Base-by-base conservation (phyloP, 441 rosid genomes). In the Adansonia madagascariensis region DNA sequence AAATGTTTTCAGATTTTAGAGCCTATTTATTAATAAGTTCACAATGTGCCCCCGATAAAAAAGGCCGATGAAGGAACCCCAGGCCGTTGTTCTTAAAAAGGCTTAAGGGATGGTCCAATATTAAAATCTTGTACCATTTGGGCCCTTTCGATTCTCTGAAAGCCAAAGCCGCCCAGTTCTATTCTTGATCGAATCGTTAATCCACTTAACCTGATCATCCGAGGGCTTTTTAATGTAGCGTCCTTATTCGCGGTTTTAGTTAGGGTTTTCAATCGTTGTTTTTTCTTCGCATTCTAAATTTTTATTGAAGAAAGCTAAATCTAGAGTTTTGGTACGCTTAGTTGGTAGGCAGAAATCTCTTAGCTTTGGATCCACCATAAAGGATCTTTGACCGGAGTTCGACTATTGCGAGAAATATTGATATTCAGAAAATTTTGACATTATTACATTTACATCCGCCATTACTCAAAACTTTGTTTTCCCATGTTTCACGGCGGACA, bases 331-430 rank as follows among this genome's bases (percentile, higher is more conserved):
- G 31, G 14, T 27, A 27, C n/a, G 43, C 8, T 27, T 61, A 4
- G 15, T 9, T 50, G 20, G 61, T 55, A 24, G 14, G 60, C 2
- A 6, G 20, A 6, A 47, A 47, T 27, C 17, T 47, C 17, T 9
- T 47, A 24, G 18, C 17, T 31, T 14, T 2, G 11, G 59, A 14
- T 41, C 53, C 9, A 20, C 24, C 75, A 89, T 92, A 69, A 91
- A 79, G 83, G 97, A 95, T n/a, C 77, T 85, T 18, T 61, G 93
- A 47, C 98, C 8, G 8, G 44, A 41, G 44, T 41, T 41, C 44
- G 44, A 41, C 44, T 5, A 41, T 41, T 41, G 44, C 8, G 1
- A 41, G 61, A 18, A 56, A 8, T 31, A 22, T 41, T 41, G 8
- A 41, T 41, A 41, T 41, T 41, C 1, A 4, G 44, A 14, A 52